Percentiles rank a stretch among this genome's conserved stretches.
These are phyloP conservation scores for Pezicula rhizophila DNA, from an alignment of 2,329 filamentous ascomycete species.

Conservation along the genomic window DNA sequence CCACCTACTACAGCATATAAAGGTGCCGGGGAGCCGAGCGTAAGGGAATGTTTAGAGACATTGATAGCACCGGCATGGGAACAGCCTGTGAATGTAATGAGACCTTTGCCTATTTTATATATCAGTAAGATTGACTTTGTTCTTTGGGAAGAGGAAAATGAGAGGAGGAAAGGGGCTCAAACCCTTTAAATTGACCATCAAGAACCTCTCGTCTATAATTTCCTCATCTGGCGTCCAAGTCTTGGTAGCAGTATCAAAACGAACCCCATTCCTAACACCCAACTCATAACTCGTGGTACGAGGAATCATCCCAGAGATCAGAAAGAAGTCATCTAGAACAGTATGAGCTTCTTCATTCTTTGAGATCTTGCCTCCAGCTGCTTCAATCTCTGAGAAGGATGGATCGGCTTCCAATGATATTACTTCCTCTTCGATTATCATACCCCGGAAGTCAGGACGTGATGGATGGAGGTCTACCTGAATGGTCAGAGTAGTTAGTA, in stretches of 20 bases:
- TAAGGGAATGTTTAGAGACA: constrained; percentile 38
- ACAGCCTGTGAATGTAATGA: constrained; percentile 51
- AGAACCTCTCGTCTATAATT: constrained; percentile 46
- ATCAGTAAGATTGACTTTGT: not conserved
- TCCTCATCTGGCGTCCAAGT: constrained; percentile 42
- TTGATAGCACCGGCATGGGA: constrained; percentile 51
- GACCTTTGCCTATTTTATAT: constrained; percentile 35
- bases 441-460: constrained; percentile 44
- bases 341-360: constrained; percentile 36
- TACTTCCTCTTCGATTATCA: constrained; percentile 32
- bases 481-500: constrained; percentile 22
- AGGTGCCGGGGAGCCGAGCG: constrained; percentile 30
- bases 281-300: constrained; percentile 42
- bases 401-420: constrained; percentile 48
- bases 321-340: constrained; percentile 42
- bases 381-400: constrained; percentile 39
- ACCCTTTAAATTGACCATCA: constrained; percentile 49
- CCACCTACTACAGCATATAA: constrained; percentile 47
- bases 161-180: constrained; percentile 2
- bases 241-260: constrained; percentile 32
- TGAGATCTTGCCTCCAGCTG: constrained; percentile 34
- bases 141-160: not conserved
- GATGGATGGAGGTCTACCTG: constrained; percentile 45
- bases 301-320: constrained; percentile 48
- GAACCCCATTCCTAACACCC: constrained; percentile 39